Conservation (phyloP, 1,139 yeast species). For the Taiozyma onychis region DNA sequence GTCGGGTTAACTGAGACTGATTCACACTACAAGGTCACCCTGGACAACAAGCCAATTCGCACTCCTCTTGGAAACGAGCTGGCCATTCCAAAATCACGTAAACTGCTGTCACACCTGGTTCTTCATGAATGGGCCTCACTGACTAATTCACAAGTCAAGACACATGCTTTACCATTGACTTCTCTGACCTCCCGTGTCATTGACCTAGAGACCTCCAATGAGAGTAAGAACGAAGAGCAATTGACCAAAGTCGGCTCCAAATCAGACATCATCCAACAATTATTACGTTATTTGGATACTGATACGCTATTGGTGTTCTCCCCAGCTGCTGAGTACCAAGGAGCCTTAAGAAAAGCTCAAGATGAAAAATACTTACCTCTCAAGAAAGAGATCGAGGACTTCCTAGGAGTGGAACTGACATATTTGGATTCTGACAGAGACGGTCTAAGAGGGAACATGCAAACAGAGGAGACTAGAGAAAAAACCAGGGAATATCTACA, state of each 20-base stretch:
- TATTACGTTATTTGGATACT: constrained; percentile 84
- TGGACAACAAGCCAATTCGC: constrained; percentile 72
- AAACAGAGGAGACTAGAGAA: constrained; percentile 50
- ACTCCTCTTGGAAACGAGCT: constrained; percentile 80
- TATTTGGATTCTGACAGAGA: constrained; percentile 74
- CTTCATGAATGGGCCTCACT: constrained; percentile 86
- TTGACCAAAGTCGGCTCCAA: constrained; percentile 54
- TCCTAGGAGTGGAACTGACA: constrained; percentile 40
- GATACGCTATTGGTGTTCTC: constrained; percentile 87
- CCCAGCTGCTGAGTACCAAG: constrained; percentile 79
- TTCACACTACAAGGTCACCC: constrained; percentile 38
- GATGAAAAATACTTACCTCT: constrained; percentile 72
- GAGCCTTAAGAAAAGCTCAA: constrained; percentile 70
- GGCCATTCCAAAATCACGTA: constrained; percentile 54
- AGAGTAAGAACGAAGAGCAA: constrained; percentile 37
- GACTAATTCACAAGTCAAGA: constrained; percentile 66
- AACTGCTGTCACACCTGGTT: constrained; percentile 64
- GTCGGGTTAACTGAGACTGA: constrained; percentile 42
- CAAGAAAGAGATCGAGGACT: constrained; percentile 58
- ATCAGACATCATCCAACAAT: constrained; percentile 45
- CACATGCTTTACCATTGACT: constrained; percentile 80
- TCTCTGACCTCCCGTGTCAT: constrained; percentile 83
- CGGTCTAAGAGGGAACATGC: constrained; percentile 78
- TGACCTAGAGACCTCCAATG: constrained; percentile 43
- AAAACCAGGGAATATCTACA: constrained; percentile 66